Evolutionary conservation across 495 filamentous ascomycete genomes (phyloP).

Genomic region (Mytilinidion resinicola): DNA sequence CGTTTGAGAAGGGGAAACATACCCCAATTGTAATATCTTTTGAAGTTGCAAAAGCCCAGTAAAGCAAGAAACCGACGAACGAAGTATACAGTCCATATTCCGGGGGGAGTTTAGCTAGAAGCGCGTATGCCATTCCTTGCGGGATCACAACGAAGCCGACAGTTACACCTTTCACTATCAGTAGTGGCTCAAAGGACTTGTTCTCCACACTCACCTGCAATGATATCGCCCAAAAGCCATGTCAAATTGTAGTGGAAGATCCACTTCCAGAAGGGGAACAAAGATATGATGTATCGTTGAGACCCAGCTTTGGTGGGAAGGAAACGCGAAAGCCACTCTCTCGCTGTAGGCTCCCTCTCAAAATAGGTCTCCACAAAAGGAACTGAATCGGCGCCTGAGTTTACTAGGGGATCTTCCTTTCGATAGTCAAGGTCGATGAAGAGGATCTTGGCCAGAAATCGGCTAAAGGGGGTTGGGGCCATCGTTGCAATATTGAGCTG

Average conservation of each 20-base stretch:
- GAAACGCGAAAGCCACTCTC: constrained; percentile 62
- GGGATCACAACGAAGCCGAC: constrained; percentile 93
- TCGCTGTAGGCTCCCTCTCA: constrained; percentile 68
- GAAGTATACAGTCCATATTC: constrained; percentile 92
- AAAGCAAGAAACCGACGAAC: constrained; percentile 91
- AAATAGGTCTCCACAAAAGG: constrained; percentile 49
- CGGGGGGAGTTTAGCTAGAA: constrained; percentile 66
- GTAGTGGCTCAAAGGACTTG: not conserved
- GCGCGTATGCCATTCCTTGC: constrained; percentile 94
- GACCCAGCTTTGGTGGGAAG: constrained; percentile 51
- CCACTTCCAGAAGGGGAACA: constrained; percentile 83
- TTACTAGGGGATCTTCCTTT: constrained; percentile 9
- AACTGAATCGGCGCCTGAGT: constrained; percentile 11
- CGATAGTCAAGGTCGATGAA: constrained; percentile 22
- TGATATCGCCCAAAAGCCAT: constrained; percentile 83
- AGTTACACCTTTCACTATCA: constrained; percentile 61
- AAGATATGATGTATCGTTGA: constrained; percentile 51
- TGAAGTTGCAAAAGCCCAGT: constrained; percentile 98
- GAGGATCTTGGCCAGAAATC: constrained; percentile 15
- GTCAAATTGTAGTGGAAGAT: constrained; percentile 77
- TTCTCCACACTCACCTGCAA: constrained; percentile 61
- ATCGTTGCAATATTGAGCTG: constrained; percentile 9
- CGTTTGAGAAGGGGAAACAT: constrained; percentile 35
- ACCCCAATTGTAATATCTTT: constrained; percentile 98
- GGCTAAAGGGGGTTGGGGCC: constrained; percentile 5